Percentiles rank a stretch among this genome's conserved stretches.
These are phyloP conservation scores for Rhynchosporium secalis DNA, from an alignment of 2,329 filamentous ascomycete genomes.

Conservation along the genomic window DNA sequence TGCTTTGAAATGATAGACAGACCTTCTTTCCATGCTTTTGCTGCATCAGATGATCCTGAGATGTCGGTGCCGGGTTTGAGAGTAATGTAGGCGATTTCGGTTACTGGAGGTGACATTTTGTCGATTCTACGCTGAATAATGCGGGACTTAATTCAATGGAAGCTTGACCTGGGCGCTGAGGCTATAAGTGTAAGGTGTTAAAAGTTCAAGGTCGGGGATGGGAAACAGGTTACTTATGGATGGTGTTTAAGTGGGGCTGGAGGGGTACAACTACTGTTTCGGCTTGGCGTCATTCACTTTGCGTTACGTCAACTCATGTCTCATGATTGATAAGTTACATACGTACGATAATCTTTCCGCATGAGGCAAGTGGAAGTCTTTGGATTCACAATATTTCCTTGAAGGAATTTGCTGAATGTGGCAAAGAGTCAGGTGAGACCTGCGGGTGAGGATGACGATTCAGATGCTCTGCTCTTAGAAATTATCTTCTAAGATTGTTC, in stretches of 20 bases:
- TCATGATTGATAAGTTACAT: no score
- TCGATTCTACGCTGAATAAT: no score
- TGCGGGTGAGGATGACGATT: conserved; percentile 5
- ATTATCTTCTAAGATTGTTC: background rate
- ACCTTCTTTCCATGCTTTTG: conserved; percentile 38
- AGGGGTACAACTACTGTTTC: background rate
- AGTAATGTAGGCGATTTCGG: conserved; percentile 45
- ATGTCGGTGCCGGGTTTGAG: conserved; percentile 41
- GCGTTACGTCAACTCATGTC: no score
- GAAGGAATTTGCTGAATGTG: background rate
- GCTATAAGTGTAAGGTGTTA: background rate
- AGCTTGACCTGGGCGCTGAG: no score
- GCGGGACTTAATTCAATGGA: no score
- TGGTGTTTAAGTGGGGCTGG: no score
- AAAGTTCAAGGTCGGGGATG: no score
- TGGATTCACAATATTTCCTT: no score
- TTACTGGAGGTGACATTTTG: conserved; percentile 24
- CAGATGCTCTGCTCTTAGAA: background rate
- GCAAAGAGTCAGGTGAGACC: background rate
- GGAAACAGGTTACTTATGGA: no score
- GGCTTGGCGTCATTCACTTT: no score
- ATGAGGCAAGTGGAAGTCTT: no score
- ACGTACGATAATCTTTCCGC: no score
- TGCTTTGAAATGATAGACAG: conserved; percentile 41
- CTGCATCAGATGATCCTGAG: conserved; percentile 32